These are phyloP conservation scores for Helicostylum pulchrum DNA, from an alignment of 192 early-diverging fungal genomes.

Conservation along the genomic window DNA sequence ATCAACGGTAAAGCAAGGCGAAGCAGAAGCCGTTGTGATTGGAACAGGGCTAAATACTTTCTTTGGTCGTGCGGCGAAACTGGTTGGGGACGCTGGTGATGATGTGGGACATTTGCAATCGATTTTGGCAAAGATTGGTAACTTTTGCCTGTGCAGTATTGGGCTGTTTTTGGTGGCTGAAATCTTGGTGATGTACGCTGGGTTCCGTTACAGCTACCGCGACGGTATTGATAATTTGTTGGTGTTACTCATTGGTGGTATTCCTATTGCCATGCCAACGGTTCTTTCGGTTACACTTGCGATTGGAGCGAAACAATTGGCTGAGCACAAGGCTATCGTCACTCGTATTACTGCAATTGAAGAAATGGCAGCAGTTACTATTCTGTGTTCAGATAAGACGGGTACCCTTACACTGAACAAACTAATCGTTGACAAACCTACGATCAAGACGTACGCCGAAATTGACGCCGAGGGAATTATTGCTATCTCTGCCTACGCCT, in stretches of 20 bases:
- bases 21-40: slow-evolving; percentile 74
- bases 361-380: slow-evolving; percentile 75
- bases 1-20: slow-evolving; percentile 79
- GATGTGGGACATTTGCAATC: slow-evolving; percentile 73
- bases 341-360: slow-evolving; percentile 80
- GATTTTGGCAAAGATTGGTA: slow-evolving; percentile 73
- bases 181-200: slow-evolving; percentile 69
- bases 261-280: slow-evolving; percentile 81
- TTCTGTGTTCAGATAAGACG: slow-evolving; percentile 93
- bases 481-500: slow-evolving; percentile 69
- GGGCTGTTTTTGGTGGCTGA: slow-evolving; percentile 68
- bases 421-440: slow-evolving; percentile 65
- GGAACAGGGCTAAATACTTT: slow-evolving; percentile 81
- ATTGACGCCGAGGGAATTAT: slow-evolving; percentile 58
- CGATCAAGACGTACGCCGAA: slow-evolving; percentile 69
- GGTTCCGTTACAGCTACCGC: slow-evolving; percentile 65
- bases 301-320: slow-evolving; percentile 77
- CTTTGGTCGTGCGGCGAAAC: slow-evolving; percentile 79
- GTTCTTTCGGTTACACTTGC: slow-evolving; percentile 77
- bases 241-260: slow-evolving; percentile 76
- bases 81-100: slow-evolving; percentile 69
- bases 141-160: slow-evolving; percentile 72
- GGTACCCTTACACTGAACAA: slow-evolving; percentile 92
- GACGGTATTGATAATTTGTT: slow-evolving; percentile 78
- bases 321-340: slow-evolving; percentile 80